A percentile compares a stretch with the other conserved stretches of the same genome.
phyloP scores from a whole-genome alignment of 495 filamentous ascomycete species.

The Cairneyella variabilis region DNA sequence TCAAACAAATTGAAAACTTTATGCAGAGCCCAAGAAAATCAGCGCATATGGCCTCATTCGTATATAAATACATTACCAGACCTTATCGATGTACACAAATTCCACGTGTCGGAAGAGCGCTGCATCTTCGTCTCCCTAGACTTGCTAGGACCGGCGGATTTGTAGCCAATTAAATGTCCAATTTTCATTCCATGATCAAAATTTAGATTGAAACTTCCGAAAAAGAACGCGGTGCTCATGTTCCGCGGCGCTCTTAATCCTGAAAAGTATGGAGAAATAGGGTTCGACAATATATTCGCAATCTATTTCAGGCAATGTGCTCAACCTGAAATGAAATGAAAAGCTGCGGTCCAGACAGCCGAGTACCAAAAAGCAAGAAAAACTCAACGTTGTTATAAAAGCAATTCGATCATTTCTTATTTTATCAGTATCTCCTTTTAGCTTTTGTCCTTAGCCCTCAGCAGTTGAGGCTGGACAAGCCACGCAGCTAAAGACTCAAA shows the following conservation, averaged over 20 bases:
- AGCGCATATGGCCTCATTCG: background rate
- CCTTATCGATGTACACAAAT: background rate
- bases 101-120: background rate
- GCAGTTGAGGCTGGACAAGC: too few relatives aligned
- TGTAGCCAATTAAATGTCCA: too few relatives aligned
- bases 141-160: too few relatives aligned
- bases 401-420: too few relatives aligned
- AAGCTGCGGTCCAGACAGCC: background rate
- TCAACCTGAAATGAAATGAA: background rate
- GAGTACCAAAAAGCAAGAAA: background rate
- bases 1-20: background rate
- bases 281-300: slow-evolving; percentile 7
- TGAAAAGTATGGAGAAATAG: background rate
- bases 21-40: background rate
- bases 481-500: too few relatives aligned
- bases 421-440: too few relatives aligned
- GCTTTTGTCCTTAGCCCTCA: too few relatives aligned
- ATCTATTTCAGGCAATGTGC: slow-evolving; percentile 20
- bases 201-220: background rate
- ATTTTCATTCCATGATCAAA: too few relatives aligned
- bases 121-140: background rate
- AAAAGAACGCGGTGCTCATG: background rate
- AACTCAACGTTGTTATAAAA: too few relatives aligned
- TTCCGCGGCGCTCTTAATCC: background rate
- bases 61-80: background rate